Evolutionary conservation across 495 filamentous ascomycete genomes (phyloP).

Genomic region (Copromyces sp.): DNA sequence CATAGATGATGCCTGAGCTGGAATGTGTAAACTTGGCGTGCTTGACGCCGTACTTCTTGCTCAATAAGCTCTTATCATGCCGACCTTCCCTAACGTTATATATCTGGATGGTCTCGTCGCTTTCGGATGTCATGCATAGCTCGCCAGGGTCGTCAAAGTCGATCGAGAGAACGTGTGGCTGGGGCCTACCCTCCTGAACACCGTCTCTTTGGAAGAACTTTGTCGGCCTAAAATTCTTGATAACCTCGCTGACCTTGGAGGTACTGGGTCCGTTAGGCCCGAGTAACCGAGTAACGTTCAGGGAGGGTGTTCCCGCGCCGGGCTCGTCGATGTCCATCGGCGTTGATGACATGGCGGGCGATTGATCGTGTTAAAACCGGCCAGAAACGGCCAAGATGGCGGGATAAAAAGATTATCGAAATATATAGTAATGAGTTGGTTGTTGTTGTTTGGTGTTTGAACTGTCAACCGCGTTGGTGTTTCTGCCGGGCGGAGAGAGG

Average conservation of each 20-base stretch:
- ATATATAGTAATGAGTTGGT: neutral
- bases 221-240: conserved; percentile 38
- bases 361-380: neutral
- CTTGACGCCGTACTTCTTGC: conserved; percentile 91
- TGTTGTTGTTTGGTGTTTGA: neutral
- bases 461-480: neutral
- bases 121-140: conserved; percentile 72
- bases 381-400: neutral
- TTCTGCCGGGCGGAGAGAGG: neutral
- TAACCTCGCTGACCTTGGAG: conserved; percentile 35
- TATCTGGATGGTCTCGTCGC: conserved; percentile 88
- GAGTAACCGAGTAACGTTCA: conserved; percentile 31
- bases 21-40: conserved; percentile 91
- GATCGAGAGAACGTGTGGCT: conserved; percentile 51
- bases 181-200: conserved; percentile 29
- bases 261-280: conserved; percentile 23
- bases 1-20: conserved; percentile 79
- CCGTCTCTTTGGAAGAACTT: conserved; percentile 40
- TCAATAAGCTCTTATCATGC: conserved; percentile 69
- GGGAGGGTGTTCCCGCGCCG: conserved; percentile 25
- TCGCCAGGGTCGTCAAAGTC: conserved; percentile 95
- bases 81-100: conserved; percentile 88
- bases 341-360: conserved; percentile 35
- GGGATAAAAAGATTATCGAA: neutral
- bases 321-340: conserved; percentile 43